Evolutionary conservation across 2,329 filamentous ascomycete species (phyloP).

Genomic region (Aspergillus japonicus): DNA sequence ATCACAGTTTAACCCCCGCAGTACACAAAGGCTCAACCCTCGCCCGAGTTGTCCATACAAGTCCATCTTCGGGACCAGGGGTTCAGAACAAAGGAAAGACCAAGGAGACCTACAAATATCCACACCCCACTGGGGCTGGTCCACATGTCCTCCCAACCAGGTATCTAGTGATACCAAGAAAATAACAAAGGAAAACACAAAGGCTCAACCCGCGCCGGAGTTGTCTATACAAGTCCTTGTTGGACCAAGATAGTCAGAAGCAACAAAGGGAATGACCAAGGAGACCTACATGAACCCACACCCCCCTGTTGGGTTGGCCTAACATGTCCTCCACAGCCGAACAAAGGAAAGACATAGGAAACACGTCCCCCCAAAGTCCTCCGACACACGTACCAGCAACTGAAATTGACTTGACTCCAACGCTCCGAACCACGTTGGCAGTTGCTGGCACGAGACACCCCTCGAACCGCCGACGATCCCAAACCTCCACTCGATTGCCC

Average conservation of each 20-base stretch:
- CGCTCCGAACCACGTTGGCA: neutral
- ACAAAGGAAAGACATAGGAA: too few relatives aligned
- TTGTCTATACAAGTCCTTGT: neutral
- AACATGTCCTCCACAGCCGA: neutral
- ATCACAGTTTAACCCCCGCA: neutral
- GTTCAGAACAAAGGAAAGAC: neutral
- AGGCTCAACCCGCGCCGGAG: neutral
- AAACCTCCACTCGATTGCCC: neutral
- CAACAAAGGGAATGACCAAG: too few relatives aligned
- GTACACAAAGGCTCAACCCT: neutral
- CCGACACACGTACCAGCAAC: neutral
- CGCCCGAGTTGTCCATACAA: neutral
- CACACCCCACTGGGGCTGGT: neutral
- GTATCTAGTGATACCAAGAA: neutral
- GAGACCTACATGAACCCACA: too few relatives aligned
- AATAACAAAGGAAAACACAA: neutral
- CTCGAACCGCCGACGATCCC: neutral
- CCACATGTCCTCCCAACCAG: neutral
- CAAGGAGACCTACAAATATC: neutral
- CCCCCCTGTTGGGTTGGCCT: too few relatives aligned
- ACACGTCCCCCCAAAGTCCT: neutral
- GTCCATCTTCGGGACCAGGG: neutral
- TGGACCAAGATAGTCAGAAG: neutral
- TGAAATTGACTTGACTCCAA: neutral
- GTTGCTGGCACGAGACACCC: neutral